phyloP scores from a whole-genome alignment of 495 filamentous ascomycete species.

The Aspergillus mulundensis region DNA sequence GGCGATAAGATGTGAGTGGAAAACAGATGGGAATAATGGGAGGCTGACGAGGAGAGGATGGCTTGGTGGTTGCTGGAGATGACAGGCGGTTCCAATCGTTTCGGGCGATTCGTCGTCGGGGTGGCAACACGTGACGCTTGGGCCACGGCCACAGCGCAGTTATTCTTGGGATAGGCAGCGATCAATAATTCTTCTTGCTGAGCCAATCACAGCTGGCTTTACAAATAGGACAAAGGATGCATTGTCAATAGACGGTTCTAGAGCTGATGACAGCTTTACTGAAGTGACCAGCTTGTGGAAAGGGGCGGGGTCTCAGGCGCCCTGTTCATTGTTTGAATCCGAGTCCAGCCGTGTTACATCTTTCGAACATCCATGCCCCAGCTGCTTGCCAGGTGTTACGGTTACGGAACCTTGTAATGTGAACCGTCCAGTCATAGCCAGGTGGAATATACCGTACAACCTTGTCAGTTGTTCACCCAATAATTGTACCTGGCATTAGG shows the following conservation, averaged over 20 bases:
- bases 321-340: neutral
- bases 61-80: constrained; percentile 19
- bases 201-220: constrained; percentile 5
- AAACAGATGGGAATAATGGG: constrained; percentile 14
- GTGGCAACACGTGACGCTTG: constrained; percentile 25
- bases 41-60: constrained; percentile 33
- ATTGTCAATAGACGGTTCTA: neutral
- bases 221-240: constrained; percentile 6
- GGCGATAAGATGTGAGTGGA: constrained; percentile 9
- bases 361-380: neutral
- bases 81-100: constrained; percentile 15
- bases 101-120: constrained; percentile 28
- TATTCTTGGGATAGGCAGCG: constrained; percentile 15
- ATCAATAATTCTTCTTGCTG: constrained; percentile 5
- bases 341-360: neutral
- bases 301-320: neutral
- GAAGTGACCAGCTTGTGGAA: neutral
- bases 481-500: neutral
- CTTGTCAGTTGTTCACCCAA: neutral
- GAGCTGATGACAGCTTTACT: neutral
- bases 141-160: constrained; percentile 7
- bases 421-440: neutral
- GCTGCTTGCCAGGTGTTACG: neutral
- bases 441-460: neutral
- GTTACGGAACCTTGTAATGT: neutral